These are phyloP conservation scores for Phytophthora nicotianae DNA, from an alignment of 352 stramenopile species.

Conservation along the genomic window DNA sequence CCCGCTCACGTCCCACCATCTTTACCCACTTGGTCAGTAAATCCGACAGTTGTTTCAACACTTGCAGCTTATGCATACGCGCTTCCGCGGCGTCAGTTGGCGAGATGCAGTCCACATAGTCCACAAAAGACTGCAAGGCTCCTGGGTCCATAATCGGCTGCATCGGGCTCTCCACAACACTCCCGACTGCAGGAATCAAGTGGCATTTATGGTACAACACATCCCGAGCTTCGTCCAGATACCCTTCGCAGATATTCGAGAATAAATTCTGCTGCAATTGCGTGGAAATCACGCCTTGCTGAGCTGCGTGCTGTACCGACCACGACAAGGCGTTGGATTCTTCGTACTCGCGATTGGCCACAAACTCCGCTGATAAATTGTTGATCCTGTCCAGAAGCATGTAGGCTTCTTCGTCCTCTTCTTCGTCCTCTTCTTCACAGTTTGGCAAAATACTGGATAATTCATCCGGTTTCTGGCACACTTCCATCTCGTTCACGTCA, in stretches of 20 bases:
- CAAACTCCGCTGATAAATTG: conserved; percentile 66
- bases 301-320: conserved; percentile 74
- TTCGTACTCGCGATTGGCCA: conserved; percentile 70
- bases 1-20: conserved; percentile 64
- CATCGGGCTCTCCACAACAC: conserved; percentile 52
- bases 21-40: conserved; percentile 81
- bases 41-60: conserved; percentile 75
- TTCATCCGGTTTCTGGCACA: conserved; percentile 52
- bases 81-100: conserved; percentile 53
- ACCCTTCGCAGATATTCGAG: conserved; percentile 58
- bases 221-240: conserved; percentile 71
- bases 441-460: conserved; percentile 58
- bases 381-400: conserved; percentile 74
- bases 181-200: conserved; percentile 71
- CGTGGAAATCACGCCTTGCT: conserved; percentile 63
- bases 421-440: conserved; percentile 66
- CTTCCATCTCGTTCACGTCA: conserved; percentile 33
- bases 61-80: conserved; percentile 69
- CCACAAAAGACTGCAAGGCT: conserved; percentile 52
- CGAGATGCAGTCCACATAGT: conserved; percentile 61
- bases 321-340: conserved; percentile 70
- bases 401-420: conserved; percentile 73
- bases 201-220: conserved; percentile 88
- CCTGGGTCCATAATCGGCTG: conserved; percentile 39
- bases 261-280: conserved; percentile 74